Evolutionary conservation across 2,329 filamentous ascomycete genomes (phyloP).

Genomic region (Talaromyces sp.): DNA sequence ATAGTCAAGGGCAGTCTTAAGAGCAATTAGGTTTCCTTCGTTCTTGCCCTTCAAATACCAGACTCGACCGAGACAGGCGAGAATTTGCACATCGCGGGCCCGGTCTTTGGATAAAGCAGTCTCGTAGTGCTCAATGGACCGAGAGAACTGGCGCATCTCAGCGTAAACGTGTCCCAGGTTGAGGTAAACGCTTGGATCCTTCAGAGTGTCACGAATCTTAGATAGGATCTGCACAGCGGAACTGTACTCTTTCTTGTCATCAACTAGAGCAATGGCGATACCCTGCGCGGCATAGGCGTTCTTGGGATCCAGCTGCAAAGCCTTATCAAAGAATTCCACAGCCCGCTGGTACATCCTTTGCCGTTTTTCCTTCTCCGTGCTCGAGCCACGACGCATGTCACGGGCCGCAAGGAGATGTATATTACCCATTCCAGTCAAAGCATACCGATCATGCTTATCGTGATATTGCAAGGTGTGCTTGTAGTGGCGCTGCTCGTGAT

Average conservation of each 20-base stretch:
- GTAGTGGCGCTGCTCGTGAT: constrained; percentile 89
- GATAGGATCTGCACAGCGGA: constrained; percentile 84
- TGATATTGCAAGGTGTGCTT: constrained; percentile 93
- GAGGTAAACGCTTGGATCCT: constrained; percentile 83
- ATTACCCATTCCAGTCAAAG: constrained; percentile 95
- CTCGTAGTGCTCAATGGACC: constrained; percentile 94
- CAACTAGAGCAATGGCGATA: constrained; percentile 88
- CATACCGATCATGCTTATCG: constrained; percentile 98
- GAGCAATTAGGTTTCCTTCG: constrained; percentile 63
- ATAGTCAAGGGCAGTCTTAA: constrained; percentile 67
- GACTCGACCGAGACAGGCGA: constrained; percentile 83
- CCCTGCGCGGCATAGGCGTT: constrained; percentile 97
- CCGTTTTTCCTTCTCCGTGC: constrained; percentile 85
- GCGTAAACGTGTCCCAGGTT: constrained; percentile 93
- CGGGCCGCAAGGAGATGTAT: constrained; percentile 84
- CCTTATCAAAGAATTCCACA: constrained; percentile 98
- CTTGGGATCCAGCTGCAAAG: constrained; percentile 87
- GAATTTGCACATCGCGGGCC: constrained; percentile 74
- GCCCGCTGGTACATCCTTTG: constrained; percentile 85
- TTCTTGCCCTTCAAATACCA: constrained; percentile 80
- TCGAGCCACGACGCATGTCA: constrained; percentile 95
- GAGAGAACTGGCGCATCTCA: constrained; percentile 85
- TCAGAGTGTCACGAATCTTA: constrained; percentile 86
- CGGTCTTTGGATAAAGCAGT: constrained; percentile 77
- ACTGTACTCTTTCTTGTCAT: constrained; percentile 89